Conservation (phyloP, 1,139 yeast species). For the Nakaseomyces glabratus region DNA sequence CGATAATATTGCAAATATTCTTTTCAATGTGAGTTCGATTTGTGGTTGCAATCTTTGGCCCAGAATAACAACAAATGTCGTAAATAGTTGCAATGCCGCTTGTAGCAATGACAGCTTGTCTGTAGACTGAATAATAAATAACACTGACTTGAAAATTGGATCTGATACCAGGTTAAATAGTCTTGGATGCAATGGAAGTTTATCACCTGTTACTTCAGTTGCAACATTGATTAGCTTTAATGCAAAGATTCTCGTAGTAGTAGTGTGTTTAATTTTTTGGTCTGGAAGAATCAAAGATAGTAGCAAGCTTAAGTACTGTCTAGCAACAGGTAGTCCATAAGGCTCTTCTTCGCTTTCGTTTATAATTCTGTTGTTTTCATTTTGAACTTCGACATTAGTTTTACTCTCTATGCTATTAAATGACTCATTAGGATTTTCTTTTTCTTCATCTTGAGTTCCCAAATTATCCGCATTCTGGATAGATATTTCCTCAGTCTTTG, state of each 20-base stretch:
- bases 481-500: slow-evolving; percentile 8
- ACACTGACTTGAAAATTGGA: slow-evolving; percentile 71
- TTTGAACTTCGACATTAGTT: background rate
- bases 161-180: slow-evolving; percentile 64
- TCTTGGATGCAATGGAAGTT: slow-evolving; percentile 56
- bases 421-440: background rate
- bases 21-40: slow-evolving; percentile 53
- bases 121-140: slow-evolving; percentile 66
- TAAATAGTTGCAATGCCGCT: slow-evolving; percentile 65
- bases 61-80: slow-evolving; percentile 54
- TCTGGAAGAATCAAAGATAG: slow-evolving; percentile 80
- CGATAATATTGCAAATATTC: slow-evolving; percentile 48
- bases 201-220: slow-evolving; percentile 70
- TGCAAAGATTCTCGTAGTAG: slow-evolving; percentile 78
- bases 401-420: background rate
- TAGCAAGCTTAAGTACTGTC: slow-evolving; percentile 50
- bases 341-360: slow-evolving; percentile 16
- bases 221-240: slow-evolving; percentile 67
- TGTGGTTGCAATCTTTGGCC: slow-evolving; percentile 55
- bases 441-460: slow-evolving; percentile 5
- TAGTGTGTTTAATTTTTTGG: slow-evolving; percentile 77
- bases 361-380: background rate
- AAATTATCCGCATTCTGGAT: background rate
- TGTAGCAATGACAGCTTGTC: slow-evolving; percentile 61
- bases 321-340: slow-evolving; percentile 34